These are phyloP conservation scores for Cystobasidium ongulense DNA, from an alignment of 768 basidiomycete genomes.

Conservation along the genomic window DNA sequence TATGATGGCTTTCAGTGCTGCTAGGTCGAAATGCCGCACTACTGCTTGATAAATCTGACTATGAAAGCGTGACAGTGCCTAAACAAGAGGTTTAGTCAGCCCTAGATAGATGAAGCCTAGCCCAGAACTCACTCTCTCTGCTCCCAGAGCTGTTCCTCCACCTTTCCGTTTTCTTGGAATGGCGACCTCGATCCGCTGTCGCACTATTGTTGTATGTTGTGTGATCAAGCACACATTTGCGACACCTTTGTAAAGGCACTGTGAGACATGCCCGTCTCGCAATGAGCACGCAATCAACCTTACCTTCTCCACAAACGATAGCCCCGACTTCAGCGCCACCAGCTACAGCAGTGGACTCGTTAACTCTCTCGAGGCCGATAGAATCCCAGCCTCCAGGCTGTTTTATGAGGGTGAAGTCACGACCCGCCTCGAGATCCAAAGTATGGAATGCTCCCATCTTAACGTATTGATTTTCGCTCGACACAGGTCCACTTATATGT, in stretches of 20 bases:
- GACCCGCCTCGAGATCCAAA: constrained; percentile 80
- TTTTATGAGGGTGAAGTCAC: constrained; percentile 85
- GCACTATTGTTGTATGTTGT: constrained; percentile 89
- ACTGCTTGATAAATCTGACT: constrained; percentile 76
- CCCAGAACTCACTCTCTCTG: constrained; percentile 59
- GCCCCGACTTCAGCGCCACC: constrained; percentile 93
- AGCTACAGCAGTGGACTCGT: constrained; percentile 85
- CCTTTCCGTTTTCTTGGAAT: constrained; percentile 86
- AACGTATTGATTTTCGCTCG: constrained; percentile 76
- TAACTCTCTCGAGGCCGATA: constrained; percentile 66
- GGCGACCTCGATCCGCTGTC: constrained; percentile 76
- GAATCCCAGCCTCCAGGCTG: constrained; percentile 77
- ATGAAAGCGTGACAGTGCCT: constrained; percentile 56
- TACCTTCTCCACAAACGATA: constrained; percentile 86
- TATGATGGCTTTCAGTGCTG: constrained; percentile 75
- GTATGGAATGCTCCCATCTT: constrained; percentile 91
- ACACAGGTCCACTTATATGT: constrained; percentile 78
- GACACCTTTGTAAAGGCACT: constrained; percentile 50
- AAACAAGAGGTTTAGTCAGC: not conserved
- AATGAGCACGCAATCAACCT: constrained; percentile 18
- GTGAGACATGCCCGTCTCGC: not conserved
- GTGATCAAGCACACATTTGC: constrained; percentile 91
- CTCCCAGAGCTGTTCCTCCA: constrained; percentile 66
- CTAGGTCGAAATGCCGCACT: constrained; percentile 79
- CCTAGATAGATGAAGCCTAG: not conserved